Base-by-base conservation (phyloP, 192 early-diverging fungal species). In the Backusella psychrophila region DNA sequence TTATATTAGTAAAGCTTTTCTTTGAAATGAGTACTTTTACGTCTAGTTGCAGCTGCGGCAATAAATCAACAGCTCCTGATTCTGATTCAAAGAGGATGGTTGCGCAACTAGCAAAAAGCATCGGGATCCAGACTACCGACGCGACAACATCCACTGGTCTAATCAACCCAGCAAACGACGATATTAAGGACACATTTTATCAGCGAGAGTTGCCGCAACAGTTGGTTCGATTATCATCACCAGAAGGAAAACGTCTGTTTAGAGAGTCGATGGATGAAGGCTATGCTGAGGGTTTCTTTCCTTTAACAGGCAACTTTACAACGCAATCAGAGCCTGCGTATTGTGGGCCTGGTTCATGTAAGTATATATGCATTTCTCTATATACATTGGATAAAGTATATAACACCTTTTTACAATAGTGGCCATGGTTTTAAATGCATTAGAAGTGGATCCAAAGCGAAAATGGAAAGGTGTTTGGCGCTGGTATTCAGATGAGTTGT, bases 401-500 rank as follows among this genome's bases (percentile, higher is more conserved):
- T 39, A 21, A 23, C n/a, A 9, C 53, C 0, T 56, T 9, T 41
- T 4, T 12, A 6, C 14, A 38, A 53, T 26, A 81, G 80, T 97
- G 73, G 93, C 95, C 68, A 97, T 97, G 91, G 96, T 98, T 2
- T 86, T 98, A 11, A 98, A 98, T 79, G 94, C 97, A 6, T 86
- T 98, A 33, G 92, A 94, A 73, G 94, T 98, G 11, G 95, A 97
- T 78, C 96, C 96, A 3, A 86, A 92, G 12, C 86, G 90, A 53
- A 85, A 85, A 21, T 98, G 97, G 97, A 97, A 97, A 82, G 97
- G 97, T 31, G 93, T 93, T 2, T 98, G 97, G 97, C 83, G 94
- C 33, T 96, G 94, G 93, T 95, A 92, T 49, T 79, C 77, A 59
- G 93, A 94, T 81, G 93, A 94, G 76, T 77, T 93, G 8, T 84